Base-by-base conservation (phyloP, 139 green algal genomes). In the Haematococcus sp. region DNA sequence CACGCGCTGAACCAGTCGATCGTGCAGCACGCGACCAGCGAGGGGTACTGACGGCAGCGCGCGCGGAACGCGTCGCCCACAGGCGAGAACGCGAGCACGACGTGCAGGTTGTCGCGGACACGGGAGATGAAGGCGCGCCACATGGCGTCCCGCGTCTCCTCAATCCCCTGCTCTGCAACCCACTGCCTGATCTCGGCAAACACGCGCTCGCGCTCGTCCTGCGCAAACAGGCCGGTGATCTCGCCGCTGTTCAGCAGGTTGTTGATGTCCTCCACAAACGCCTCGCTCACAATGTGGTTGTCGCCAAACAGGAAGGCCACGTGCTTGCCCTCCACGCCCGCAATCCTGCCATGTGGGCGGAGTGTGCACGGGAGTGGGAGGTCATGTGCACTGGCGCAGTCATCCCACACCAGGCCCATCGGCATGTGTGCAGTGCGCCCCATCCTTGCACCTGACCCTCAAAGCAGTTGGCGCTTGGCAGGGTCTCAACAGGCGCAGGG, bases 231-330 rank as follows among this genome's bases (percentile, higher is more conserved):
- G 31, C 80, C 80, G n/a, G 73, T 81, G 55, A 93, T 84, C 49
- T 96, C 88, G 13, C 91, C 91, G 27, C 73, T 86, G 80, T 91
- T 94, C 55, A 97, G 87, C 68, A 96, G 60, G 70, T 87, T 90
- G 79, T 93, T 93, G 63, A 96, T 83, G 76, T 96, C 92, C 71
- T 94, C 91, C 35, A 97, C 70, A 76, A 94, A 92, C 1, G 64
- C 46, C 63, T 96, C 92, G 40, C 78, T 73, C 44, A 91, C 70
- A 51, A 94, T 90, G 72, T 94, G 87, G 34, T 78, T 92, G 83
- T 96, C 92, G 7, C 84, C 88, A 56, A 97, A 86, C 60, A 96
- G 70, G 70, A 97, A 93, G 17, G 86, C 79, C 1, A 91, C 76
- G 1, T 78, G 79, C 54, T 82, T 74, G 33, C 88, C 88, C 17